Base-by-base conservation (phyloP, 2,329 filamentous ascomycete genomes). In the Achaetomium macrosporum region DNA sequence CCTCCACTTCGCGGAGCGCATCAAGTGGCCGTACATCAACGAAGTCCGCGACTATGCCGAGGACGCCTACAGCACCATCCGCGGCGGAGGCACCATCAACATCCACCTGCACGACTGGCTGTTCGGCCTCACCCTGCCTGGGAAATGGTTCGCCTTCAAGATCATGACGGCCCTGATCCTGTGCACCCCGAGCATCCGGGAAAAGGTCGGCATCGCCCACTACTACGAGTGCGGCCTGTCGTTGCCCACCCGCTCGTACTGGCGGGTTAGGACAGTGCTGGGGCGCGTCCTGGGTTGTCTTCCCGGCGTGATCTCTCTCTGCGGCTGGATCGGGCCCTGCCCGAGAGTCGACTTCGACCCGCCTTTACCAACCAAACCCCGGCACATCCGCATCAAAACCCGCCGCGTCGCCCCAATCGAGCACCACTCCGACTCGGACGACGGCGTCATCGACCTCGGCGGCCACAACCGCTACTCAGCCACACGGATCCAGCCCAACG, bases 261-360 rank as follows among this genome's bases (percentile, higher is more conserved):
- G 51, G 51, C 39, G 51, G 13, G 40, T 31, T 4, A 46, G 45
- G 15, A 48, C 39, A 5, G 51, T 53, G 11, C 41, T 53, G n/a
- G 51, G 51, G 39, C 44, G 51, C 16, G 51, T 53, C 11, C 39
- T 53, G 25, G 51, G 51, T 12, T 43, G 44, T 33, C 31, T 53
- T 2, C 44, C 45, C 12, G 51, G 44, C 19, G 40, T 53, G 13
- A 39, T 40, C 10, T 36, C 44, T 15, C 39, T 44, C 51, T 48
- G 45, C 44, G 51, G 51, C 19, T 53, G 51, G 51, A 53, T 53
- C 45, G 51, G 51, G 20, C 51, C 51, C 19, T 53, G 51, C 35
- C 51, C 51, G 17, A n/a, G n/a, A 7, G 25, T 25, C 25, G 25
- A 25, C 7, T 25, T 25, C 25, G 25, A 25, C 25, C 25, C 25